Percentiles rank a stretch among this genome's conserved stretches.
Conservation (phyloP, 2,329 filamentous ascomycete species). For the Paecilomyces niveus region DNA sequence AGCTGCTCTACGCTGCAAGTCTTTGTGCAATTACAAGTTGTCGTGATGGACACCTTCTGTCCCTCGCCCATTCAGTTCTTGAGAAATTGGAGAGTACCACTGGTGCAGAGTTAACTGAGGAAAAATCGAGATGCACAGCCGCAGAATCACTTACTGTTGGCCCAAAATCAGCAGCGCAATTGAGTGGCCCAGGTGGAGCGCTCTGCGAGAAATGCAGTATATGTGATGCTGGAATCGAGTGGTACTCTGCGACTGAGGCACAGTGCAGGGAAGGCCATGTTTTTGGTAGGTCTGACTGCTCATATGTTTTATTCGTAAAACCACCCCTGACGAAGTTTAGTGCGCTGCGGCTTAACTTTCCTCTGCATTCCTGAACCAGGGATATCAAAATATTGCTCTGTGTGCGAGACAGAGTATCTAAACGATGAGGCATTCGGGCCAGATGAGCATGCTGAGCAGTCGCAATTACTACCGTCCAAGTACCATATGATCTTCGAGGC, state of each 20-base stretch:
- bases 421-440: conserved; percentile 33
- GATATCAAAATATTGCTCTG: conserved; percentile 46
- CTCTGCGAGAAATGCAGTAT: conserved; percentile 47
- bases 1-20: conserved; percentile 28
- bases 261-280: conserved; percentile 46
- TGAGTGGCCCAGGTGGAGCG: conserved; percentile 15
- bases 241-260: conserved; percentile 41
- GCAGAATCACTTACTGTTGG: conserved; percentile 8
- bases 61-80: conserved; percentile 17
- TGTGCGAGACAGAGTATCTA: conserved; percentile 45
- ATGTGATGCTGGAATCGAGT: conserved; percentile 41
- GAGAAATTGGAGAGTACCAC: conserved; percentile 18
- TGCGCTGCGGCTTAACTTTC: conserved; percentile 49
- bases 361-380: conserved; percentile 49
- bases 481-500: conserved; percentile 19
- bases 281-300: conserved; percentile 33
- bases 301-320: not conserved
- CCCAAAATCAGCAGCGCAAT: conserved; percentile 16
- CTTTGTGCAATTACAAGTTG: conserved; percentile 27
- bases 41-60: conserved; percentile 14
- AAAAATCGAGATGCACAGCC: conserved; percentile 20
- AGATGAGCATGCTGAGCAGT: not conserved
- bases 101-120: conserved; percentile 23
- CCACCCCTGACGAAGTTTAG: conserved; percentile 19
- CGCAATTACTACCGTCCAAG: not conserved